Evolutionary conservation across 2,329 filamentous ascomycete genomes (phyloP).

Genomic region (Didymella segeticola): DNA sequence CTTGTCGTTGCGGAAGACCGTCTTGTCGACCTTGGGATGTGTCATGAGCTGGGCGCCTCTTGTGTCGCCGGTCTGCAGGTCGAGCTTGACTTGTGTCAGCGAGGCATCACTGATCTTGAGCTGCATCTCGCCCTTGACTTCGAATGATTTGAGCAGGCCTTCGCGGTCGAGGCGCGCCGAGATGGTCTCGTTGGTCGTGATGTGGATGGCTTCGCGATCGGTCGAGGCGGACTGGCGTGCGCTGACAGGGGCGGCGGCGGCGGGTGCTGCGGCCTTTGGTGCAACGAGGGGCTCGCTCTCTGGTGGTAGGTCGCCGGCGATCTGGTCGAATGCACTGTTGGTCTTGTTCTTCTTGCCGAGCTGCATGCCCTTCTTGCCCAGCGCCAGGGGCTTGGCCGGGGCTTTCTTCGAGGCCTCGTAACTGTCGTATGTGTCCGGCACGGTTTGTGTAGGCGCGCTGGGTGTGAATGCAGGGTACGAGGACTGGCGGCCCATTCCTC

Average conservation of each 20-base stretch:
- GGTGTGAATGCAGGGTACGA: conserved; percentile 90
- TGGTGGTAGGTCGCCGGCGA: conserved; percentile 87
- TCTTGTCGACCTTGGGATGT: conserved; percentile 94
- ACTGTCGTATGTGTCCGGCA: conserved; percentile 84
- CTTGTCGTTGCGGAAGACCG: conserved; percentile 81
- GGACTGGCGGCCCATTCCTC: conserved; percentile 71
- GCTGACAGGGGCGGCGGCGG: conserved; percentile 60
- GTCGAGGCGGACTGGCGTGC: conserved; percentile 69
- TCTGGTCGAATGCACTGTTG: conserved; percentile 95
- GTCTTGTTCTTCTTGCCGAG: conserved; percentile 98
- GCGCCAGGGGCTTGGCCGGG: conserved; percentile 76
- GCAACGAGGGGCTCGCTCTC: conserved; percentile 82
- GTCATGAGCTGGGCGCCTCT: conserved; percentile 91
- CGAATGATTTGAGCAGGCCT: conserved; percentile 82
- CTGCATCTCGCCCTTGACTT: conserved; percentile 90
- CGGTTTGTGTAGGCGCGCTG: conserved; percentile 70
- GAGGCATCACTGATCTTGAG: conserved; percentile 87
- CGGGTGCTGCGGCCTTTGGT: conserved; percentile 58
- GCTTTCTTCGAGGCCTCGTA: conserved; percentile 99
- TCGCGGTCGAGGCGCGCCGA: conserved; percentile 88
- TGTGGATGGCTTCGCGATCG: conserved; percentile 84
- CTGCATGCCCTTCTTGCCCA: conserved; percentile 98
- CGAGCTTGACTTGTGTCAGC: conserved; percentile 90
- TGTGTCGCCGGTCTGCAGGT: conserved; percentile 75
- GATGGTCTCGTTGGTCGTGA: conserved; percentile 89